Evolutionary conservation across 306 rosid species (phyloP).

Genomic region (Delonix regia): DNA sequence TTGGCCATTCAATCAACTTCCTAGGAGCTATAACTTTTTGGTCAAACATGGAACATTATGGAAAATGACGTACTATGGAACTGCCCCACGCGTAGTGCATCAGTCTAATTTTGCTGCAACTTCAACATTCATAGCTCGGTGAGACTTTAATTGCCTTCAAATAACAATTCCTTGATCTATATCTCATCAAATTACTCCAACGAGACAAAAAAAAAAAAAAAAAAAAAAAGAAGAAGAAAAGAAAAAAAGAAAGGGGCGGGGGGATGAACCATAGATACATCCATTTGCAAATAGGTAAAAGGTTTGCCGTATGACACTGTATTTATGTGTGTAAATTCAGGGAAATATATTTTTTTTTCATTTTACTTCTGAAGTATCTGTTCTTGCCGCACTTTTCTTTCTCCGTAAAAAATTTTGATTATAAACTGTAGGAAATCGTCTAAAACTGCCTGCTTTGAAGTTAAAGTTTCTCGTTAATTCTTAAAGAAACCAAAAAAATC

Average conservation of each 20-base stretch:
- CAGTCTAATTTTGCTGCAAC: conserved; percentile 94
- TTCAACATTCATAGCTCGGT: conserved; percentile 96
- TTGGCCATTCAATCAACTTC: conserved; percentile 98
- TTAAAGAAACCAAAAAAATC: neutral
- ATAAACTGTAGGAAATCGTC: neutral
- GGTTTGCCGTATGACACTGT: neutral
- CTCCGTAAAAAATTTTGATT: neutral
- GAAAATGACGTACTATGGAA: conserved; percentile 89
- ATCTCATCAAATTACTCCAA: conserved; percentile 3
- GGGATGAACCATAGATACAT: neutral
- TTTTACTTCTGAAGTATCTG: neutral
- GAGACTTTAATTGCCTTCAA: conserved; percentile 33
- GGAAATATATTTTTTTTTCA: neutral
- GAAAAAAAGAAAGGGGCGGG: neutral
- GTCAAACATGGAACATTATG: conserved; percentile 90
- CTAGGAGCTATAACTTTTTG: conserved; percentile 95
- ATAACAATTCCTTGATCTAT: neutral
- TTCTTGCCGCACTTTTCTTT: no score
- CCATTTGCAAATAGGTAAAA: neutral
- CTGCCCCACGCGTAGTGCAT: conserved; percentile 87
- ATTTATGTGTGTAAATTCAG: neutral
- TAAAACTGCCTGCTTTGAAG: conserved; percentile 7
- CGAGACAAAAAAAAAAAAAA: neutral
- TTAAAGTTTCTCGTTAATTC: conserved; percentile 5
- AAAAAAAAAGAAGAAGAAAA: neutral